Conservation (phyloP, 495 filamentous ascomycete species). For the Penicillium daleae region DNA sequence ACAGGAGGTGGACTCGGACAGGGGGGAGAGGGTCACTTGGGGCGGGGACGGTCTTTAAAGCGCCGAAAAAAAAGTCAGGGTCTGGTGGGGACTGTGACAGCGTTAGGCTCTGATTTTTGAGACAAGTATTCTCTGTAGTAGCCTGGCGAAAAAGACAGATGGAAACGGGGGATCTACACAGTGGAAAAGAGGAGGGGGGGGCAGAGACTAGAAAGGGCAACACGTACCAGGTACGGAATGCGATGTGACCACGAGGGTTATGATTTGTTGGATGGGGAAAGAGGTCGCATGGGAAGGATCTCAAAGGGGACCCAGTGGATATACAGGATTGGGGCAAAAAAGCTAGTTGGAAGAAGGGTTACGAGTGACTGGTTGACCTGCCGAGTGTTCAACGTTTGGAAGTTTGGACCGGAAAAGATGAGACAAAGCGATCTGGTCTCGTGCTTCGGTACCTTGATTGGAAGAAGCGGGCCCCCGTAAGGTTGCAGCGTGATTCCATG, state of each 20-base stretch:
- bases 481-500: constrained; percentile 9
- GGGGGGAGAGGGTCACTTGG: constrained; percentile 4
- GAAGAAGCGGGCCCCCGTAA: constrained; percentile 19
- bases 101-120: constrained; percentile 3
- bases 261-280: constrained; percentile 14
- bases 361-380: not conserved
- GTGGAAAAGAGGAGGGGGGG: not conserved
- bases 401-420: constrained; percentile 13
- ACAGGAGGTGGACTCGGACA: constrained; percentile 6
- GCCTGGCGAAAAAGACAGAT: not conserved
- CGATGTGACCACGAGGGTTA: not conserved
- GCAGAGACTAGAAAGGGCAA: not conserved
- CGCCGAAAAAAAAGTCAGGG: not conserved
- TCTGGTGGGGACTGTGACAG: constrained; percentile 1
- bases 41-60: not conserved
- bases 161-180: constrained; percentile 11
- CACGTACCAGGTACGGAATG: not conserved
- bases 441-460: constrained; percentile 46
- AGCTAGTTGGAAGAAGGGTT: not conserved
- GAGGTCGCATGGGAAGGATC: constrained; percentile 12
- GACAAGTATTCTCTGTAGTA: constrained; percentile 3
- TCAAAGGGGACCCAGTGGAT: not conserved
- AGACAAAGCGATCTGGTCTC: constrained; percentile 39
- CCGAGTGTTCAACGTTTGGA: no score
- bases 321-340: not conserved